Percentiles rank a stretch among this genome's conserved stretches.
phyloP scores from a whole-genome alignment of 75 land plant genomes.

The Pseudotsuga menziesii region DNA sequence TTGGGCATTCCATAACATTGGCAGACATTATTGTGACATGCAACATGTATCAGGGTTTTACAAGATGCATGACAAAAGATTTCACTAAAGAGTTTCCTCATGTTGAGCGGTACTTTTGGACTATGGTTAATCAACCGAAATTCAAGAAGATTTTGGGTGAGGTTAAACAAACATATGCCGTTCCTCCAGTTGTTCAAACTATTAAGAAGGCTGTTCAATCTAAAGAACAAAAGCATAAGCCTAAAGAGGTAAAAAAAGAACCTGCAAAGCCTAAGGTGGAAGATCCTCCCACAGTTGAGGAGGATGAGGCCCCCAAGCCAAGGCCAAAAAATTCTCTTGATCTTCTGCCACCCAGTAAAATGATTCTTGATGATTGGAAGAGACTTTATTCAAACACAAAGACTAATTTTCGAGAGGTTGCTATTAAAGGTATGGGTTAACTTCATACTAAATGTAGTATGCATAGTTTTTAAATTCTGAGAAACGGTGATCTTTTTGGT shows the following conservation, averaged over 20 bases:
- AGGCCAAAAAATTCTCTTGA: constrained; percentile 94
- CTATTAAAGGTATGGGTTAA: constrained; percentile 72
- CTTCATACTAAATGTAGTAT: not conserved
- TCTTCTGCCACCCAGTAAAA: constrained; percentile 84
- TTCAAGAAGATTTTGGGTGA: constrained; percentile 78
- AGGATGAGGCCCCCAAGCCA: constrained; percentile 88
- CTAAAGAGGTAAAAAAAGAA: constrained; percentile 36
- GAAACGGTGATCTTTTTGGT: not conserved
- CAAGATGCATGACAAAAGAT: constrained; percentile 47
- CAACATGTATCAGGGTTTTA: constrained; percentile 51
- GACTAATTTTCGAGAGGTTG: constrained; percentile 95
- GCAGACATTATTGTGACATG: constrained; percentile 85
- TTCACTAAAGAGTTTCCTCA: constrained; percentile 85
- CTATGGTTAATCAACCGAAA: constrained; percentile 84
- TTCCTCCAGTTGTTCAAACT: constrained; percentile 51
- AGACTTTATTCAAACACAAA: constrained; percentile 96
- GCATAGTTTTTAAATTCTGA: not conserved
- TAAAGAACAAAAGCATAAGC: constrained; percentile 36
- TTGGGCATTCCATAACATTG: constrained; percentile 77
- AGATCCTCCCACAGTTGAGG: constrained; percentile 36
- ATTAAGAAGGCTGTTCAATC: constrained; percentile 28
- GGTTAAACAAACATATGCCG: constrained; percentile 54
- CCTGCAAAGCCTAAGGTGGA: constrained; percentile 49
- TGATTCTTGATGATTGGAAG: constrained; percentile 99
- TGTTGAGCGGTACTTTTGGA: constrained; percentile 95